Conservation (phyloP, 352 stramenopile species). For the Pythium chondricola region DNA sequence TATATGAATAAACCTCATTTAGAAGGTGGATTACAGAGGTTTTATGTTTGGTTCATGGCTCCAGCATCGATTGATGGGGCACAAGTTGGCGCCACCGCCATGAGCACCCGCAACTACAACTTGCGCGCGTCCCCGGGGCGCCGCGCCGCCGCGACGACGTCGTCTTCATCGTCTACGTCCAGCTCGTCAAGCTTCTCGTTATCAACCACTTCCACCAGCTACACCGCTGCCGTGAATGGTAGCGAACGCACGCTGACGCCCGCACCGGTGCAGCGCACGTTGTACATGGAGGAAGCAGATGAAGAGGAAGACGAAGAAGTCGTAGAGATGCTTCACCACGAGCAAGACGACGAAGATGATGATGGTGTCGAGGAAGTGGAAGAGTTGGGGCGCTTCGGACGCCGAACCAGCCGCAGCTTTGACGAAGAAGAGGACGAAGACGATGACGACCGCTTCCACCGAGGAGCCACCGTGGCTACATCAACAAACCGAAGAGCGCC, state of each 20-base stretch:
- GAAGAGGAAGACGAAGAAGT: constrained; percentile 39
- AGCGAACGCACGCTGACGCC: constrained; percentile 31
- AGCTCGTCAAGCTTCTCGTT: constrained; percentile 2
- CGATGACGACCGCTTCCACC: constrained; percentile 2
- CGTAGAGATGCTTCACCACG: constrained; percentile 23
- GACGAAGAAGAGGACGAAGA: constrained; percentile 24
- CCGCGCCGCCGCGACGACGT: constrained; percentile 9
- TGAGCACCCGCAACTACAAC: constrained; percentile 25
- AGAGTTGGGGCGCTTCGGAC: constrained; percentile 12
- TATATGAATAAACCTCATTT: constrained; percentile 6
- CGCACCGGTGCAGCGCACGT: constrained; percentile 50
- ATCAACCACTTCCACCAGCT: constrained; percentile 11
- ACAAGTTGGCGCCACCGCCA: too few relatives aligned
- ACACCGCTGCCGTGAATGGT: background rate
- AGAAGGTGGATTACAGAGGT: constrained; percentile 14
- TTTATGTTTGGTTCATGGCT: background rate
- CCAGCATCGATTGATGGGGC: constrained; percentile 12
- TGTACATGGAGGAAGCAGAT: constrained; percentile 39
- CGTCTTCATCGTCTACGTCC: constrained; percentile 1
- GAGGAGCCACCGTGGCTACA: too few relatives aligned
- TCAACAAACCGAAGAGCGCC: background rate
- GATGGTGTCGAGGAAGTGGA: constrained; percentile 25
- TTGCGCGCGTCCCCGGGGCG: constrained; percentile 22
- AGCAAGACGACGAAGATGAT: constrained; percentile 30
- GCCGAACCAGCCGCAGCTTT: constrained; percentile 10